Evolutionary conservation across 495 filamentous ascomycete genomes (phyloP).

Genomic region (Trichoderma gamsii): DNA sequence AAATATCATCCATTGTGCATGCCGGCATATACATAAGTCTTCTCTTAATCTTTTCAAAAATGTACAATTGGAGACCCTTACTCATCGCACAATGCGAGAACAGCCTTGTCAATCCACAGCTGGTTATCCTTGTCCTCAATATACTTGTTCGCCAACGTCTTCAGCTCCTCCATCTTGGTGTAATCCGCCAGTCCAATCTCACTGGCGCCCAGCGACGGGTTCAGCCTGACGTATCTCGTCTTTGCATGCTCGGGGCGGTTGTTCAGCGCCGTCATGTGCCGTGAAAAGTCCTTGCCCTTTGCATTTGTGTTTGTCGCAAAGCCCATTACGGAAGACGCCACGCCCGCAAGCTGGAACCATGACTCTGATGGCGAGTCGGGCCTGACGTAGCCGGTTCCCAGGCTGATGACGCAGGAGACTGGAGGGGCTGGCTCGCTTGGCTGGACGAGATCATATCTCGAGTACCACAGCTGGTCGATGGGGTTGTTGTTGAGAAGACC

Average conservation of each 20-base stretch:
- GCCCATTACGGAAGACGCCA: background rate
- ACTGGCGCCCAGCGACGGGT: background rate
- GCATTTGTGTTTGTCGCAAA: slow-evolving; percentile 6
- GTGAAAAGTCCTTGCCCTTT: slow-evolving; percentile 7
- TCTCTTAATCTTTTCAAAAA: background rate
- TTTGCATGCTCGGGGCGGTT: background rate
- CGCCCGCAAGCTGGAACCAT: slow-evolving; percentile 1
- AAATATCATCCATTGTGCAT: background rate
- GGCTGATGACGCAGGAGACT: background rate
- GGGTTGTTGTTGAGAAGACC: slow-evolving; percentile 9
- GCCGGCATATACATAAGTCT: background rate
- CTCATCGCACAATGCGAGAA: background rate
- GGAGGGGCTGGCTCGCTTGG: background rate
- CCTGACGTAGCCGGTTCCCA: background rate
- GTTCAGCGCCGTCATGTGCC: background rate
- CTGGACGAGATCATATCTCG: background rate
- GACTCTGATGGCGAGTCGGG: slow-evolving; percentile 1
- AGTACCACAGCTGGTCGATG: slow-evolving; percentile 9
- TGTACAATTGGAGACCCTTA: background rate
- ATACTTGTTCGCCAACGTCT: background rate
- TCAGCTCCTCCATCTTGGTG: slow-evolving; percentile 11
- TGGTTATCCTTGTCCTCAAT: background rate
- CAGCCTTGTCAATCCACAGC: background rate
- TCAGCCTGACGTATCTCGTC: background rate
- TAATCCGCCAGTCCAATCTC: slow-evolving; percentile 11